Evolutionary conservation across 2,329 filamentous ascomycete species (phyloP), one percentile per base, ranked within the genome.

Genomic region (Cryphonectria japonica): DNA sequence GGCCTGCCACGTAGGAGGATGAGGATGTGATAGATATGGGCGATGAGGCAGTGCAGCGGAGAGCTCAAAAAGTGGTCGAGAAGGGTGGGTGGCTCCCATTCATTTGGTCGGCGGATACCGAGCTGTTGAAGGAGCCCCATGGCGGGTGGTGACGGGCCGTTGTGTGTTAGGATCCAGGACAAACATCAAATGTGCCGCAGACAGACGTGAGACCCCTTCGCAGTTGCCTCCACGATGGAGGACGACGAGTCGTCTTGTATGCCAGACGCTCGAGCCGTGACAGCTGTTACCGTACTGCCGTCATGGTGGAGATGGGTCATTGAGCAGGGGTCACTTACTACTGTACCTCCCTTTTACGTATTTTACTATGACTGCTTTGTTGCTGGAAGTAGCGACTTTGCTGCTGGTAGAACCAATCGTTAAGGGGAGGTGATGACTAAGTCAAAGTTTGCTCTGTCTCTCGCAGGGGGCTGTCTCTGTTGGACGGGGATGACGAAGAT

Each of bases 1-100:
- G 92, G 89, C 14, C 85, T 80, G 1, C 92, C 91, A 39, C 93
- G 92, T 3, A 97, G 86, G 75, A 85, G 83, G 50, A 92, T 86
- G 69, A 95, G 81, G 64, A 91, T 68, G 71, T 85, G 83, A 81
- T 95, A 93, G 72, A 93, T 77, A 57, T 87, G 83, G 72, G 87
- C 85, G 73, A 91, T 83, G 69, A 93, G 75, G 61, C 88, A 86
- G 72, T 89, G 88, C 11, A 95, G 81, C 6, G 93, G 93, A 11
- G 92, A 93, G 63, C 85, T 82, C 71, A 95, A 82, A 52, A 94
- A 78, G 74, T 88, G 86, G 79, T 92, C 89, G 66, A 92, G 82
- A 41, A 89, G 76, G 61, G 85, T 88, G 57, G 82, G 83, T 13
- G 80, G 82, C 69, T 86, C 83, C 85, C 85, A 88, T 69, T 79